Conservation (phyloP, 768 basidiomycete species). For the Hygrophoropsis aurantiaca region DNA sequence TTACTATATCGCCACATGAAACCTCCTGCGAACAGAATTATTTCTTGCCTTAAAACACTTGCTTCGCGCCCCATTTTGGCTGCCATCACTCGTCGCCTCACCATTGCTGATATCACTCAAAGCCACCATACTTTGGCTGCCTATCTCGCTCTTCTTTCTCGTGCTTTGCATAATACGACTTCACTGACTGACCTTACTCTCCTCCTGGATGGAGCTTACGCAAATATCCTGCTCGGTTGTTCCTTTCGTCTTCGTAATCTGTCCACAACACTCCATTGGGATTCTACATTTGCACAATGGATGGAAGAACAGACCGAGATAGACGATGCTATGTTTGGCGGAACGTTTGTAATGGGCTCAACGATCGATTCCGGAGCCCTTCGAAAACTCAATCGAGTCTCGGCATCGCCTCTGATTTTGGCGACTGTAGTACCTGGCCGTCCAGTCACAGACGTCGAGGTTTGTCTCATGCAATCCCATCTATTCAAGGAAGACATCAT, state of each 20-base stretch:
- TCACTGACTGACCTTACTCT: conserved; percentile 23
- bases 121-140: background rate
- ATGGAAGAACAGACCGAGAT: conserved; percentile 18
- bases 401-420: conserved; percentile 23
- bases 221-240: conserved; percentile 18
- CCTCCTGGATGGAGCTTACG: conserved; percentile 18
- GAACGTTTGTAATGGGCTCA: conserved; percentile 9
- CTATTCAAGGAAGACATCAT: conserved; percentile 22
- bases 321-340: conserved; percentile 22
- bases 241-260: conserved; percentile 24
- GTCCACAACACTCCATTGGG: conserved; percentile 22
- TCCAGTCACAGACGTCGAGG: conserved; percentile 21
- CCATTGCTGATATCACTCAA: conserved; percentile 5
- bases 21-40: conserved; percentile 1
- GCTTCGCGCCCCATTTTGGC: conserved; percentile 9
- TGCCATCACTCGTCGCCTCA: conserved; percentile 5
- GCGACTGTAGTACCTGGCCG: conserved; percentile 23
- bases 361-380: conserved; percentile 13
- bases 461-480: conserved; percentile 23
- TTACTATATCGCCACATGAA: conserved; percentile 8
- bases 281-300: conserved; percentile 16
- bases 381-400: conserved; percentile 20
- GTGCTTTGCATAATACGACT: conserved; percentile 20
- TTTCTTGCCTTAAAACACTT: conserved; percentile 11
- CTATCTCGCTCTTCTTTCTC: conserved; percentile 13